Conservation (phyloP, 2,329 filamentous ascomycete genomes). For the Phialophora tarda region DNA sequence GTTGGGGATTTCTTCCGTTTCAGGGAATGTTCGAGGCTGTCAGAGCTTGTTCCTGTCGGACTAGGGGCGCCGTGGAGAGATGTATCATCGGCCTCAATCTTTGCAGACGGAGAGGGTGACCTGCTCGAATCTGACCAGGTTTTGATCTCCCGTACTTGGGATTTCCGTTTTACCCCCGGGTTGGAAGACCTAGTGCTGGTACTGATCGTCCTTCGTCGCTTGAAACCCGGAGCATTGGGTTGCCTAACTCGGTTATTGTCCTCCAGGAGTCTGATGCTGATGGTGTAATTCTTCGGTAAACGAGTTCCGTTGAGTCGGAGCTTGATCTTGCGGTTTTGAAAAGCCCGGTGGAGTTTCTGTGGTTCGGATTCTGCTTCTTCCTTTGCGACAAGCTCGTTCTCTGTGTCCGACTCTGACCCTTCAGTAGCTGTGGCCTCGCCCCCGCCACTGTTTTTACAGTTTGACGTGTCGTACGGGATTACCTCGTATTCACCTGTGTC, state of each 20-base stretch:
- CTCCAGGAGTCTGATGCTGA: constrained; percentile 60
- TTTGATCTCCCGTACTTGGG: not conserved
- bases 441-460: constrained; percentile 28
- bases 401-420: constrained; percentile 40
- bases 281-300: constrained; percentile 60
- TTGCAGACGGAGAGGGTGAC: constrained; percentile 3
- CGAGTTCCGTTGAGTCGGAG: constrained; percentile 61
- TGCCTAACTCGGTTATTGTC: constrained; percentile 49
- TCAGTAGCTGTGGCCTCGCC: constrained; percentile 11
- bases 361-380: constrained; percentile 42
- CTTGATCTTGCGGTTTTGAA: constrained; percentile 62
- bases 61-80: not conserved
- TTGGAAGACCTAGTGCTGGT: constrained; percentile 30
- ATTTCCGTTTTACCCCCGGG: constrained; percentile 5
- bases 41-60: not conserved
- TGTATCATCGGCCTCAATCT: not conserved
- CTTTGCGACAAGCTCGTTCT: constrained; percentile 18
- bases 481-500: constrained; percentile 66
- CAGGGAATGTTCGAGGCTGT: constrained; percentile 5
- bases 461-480: constrained; percentile 51
- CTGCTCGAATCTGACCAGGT: constrained; percentile 23
- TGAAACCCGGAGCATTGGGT: constrained; percentile 39
- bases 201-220: constrained; percentile 38
- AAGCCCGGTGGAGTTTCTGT: constrained; percentile 58
- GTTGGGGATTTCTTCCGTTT: constrained; percentile 6